Evolutionary conservation across 2,329 filamentous ascomycete genomes (phyloP), one percentile per base, ranked within the genome.

Genomic region (Xylaria sp.): DNA sequence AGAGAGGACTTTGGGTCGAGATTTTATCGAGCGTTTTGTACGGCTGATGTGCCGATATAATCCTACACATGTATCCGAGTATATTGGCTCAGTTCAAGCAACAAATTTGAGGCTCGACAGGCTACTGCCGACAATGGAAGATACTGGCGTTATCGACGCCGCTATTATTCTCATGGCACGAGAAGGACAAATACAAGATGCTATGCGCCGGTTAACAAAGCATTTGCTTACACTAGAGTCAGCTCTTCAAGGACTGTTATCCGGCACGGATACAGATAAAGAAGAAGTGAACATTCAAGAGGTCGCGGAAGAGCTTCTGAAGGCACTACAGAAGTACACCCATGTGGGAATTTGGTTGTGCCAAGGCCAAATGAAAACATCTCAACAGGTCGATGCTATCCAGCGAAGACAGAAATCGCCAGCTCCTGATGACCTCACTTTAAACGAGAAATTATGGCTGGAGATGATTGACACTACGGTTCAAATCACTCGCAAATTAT

Each of bases 261-360:
- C 85, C n/a, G 89, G 87, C 13, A 84, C 85, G 0, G 81, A 83
- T 4, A 85, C 89, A 0, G 86, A 86, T 32, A 84, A 85, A 1
- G 86, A 91, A 65, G 82, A 85, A 0, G 80, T 83, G 1, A 77
- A 82, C 37, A 70, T 90, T 2, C 87, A 90, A 68, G 88, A 91
- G 70, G 88, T 92, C 0, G 88, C 91, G 0, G 88, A 91, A 65
- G 91, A 94, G 65, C 84, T 97, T 1, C 84, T 97, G 3, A 87
- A 89, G 66, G 90, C 91, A 0, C 82, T 99, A 21, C 91, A 97
- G 69, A 98, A 97, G 78, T 98, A 97, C 80, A 90, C 91, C 1
- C 91, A 94, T 71, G 93, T 99, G 1, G 96, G 97, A 16, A 95
- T 97, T 60, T 99, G 96, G 96, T 84, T 99, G 13, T 98, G 96